These are phyloP conservation scores for Circinella umbellata DNA, from an alignment of 371 early-diverging fungal genomes.

Conservation along the genomic window DNA sequence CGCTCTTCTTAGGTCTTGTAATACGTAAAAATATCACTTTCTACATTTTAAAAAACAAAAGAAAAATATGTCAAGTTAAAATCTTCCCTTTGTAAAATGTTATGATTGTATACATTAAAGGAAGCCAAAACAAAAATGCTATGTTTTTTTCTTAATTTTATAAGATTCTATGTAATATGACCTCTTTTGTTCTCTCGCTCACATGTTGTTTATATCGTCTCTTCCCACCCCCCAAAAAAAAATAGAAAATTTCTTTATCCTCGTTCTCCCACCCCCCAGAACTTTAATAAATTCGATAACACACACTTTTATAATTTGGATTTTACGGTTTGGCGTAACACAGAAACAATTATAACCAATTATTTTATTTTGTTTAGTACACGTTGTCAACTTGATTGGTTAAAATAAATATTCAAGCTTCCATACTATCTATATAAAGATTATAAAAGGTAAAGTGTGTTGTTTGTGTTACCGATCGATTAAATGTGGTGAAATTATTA, in stretches of 20 bases:
- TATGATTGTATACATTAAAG: no score
- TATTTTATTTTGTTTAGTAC: neutral
- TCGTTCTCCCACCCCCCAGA: neutral
- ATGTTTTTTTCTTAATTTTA: no score
- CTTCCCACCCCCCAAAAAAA: no score
- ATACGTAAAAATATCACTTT: no score
- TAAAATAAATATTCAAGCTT: neutral
- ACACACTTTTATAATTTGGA: neutral
- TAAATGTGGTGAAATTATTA: neutral
- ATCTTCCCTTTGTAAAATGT: no score
- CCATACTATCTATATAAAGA: neutral
- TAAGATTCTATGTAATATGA: no score
- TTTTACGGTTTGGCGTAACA: conserved; percentile 4
- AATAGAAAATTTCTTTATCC: neutral
- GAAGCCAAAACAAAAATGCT: no score
- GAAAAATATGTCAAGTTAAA: no score
- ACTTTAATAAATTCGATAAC: neutral
- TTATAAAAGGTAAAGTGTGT: neutral
- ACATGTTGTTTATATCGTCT: no score
- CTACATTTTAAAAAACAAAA: no score
- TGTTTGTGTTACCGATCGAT: conserved; percentile 1
- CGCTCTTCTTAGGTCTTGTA: no score
- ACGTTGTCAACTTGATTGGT: conserved; percentile 5
- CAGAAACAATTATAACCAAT: neutral
- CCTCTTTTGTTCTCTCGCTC: no score